Percentiles rank a stretch among this genome's conserved stretches.
Evolutionary conservation across 2,329 filamentous ascomycete species (phyloP).

Genomic region (Pestalotiopsis sp.): DNA sequence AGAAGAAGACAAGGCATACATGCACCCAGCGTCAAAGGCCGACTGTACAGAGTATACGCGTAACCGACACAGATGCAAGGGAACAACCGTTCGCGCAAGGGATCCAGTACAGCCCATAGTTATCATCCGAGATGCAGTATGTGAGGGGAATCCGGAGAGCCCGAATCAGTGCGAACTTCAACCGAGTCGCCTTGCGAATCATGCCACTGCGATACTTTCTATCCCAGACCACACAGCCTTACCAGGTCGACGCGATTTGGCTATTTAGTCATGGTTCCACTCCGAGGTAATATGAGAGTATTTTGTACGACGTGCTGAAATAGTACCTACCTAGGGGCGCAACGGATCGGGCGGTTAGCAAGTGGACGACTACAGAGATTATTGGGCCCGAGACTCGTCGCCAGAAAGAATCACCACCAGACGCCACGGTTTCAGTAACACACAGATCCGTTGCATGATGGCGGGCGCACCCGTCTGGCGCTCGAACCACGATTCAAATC

Average conservation of each 20-base stretch:
- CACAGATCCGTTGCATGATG: not conserved
- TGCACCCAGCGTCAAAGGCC: not conserved
- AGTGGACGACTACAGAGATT: not conserved
- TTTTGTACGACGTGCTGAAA: not conserved
- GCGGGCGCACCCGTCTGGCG: not conserved
- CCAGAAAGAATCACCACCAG: not conserved
- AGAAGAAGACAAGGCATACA: not conserved
- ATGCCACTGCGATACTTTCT: not conserved
- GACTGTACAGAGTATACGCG: not conserved
- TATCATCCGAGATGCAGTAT: not conserved
- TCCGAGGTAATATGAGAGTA: not conserved
- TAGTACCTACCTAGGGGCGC: not conserved
- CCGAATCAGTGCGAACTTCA: slow-evolving; percentile 1
- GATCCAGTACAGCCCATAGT: not conserved
- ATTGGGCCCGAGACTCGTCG: not conserved
- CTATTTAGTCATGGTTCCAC: not conserved
- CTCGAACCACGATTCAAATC: slow-evolving; percentile 5
- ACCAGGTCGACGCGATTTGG: not conserved
- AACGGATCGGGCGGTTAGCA: not conserved
- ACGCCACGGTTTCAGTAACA: not conserved
- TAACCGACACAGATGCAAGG: not conserved
- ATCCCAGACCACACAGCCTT: not conserved
- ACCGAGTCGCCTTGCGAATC: not conserved
- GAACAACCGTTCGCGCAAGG: not conserved
- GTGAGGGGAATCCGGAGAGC: not conserved